phyloP scores from a whole-genome alignment of 2,329 filamentous ascomycete species.

The Arthrobotrys sphaeroides region DNA sequence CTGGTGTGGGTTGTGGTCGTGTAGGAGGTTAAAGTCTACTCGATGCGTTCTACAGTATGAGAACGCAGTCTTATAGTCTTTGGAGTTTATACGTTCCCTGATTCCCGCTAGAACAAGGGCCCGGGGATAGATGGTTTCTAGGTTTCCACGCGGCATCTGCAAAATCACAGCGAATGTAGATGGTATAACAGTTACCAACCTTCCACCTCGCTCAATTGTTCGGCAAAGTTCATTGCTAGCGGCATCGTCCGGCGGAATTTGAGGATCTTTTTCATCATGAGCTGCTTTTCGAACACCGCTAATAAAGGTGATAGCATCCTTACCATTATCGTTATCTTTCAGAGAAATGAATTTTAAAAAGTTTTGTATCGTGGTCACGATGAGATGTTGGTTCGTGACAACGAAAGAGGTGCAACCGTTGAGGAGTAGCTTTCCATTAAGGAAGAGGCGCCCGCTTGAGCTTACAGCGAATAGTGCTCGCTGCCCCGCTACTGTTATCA shows the following conservation, averaged over 20 bases:
- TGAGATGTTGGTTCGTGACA: slow-evolving; percentile 80
- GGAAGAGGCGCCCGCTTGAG: slow-evolving; percentile 79
- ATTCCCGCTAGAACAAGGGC: slow-evolving; percentile 93
- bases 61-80: slow-evolving; percentile 85
- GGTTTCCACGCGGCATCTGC: slow-evolving; percentile 94
- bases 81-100: slow-evolving; percentile 78
- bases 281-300: background rate
- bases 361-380: slow-evolving; percentile 92
- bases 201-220: slow-evolving; percentile 87
- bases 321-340: slow-evolving; percentile 70
- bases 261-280: slow-evolving; percentile 69
- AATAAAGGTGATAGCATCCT: slow-evolving; percentile 51
- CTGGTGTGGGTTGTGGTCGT: slow-evolving; percentile 87
- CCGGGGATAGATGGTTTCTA: slow-evolving; percentile 93
- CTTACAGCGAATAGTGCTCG: slow-evolving; percentile 72
- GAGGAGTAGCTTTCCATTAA: slow-evolving; percentile 75
- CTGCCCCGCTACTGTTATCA: slow-evolving; percentile 6
- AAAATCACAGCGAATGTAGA: slow-evolving; percentile 84
- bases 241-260: slow-evolving; percentile 85
- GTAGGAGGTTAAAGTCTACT: slow-evolving; percentile 97
- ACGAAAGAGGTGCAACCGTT: slow-evolving; percentile 94
- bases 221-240: slow-evolving; percentile 92
- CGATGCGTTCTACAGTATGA: slow-evolving; percentile 87
- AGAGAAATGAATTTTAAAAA: slow-evolving; percentile 94
- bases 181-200: slow-evolving; percentile 87